These are phyloP conservation scores for Penicillium carneum DNA, from an alignment of 2,329 filamentous ascomycete genomes.

Conservation along the genomic window DNA sequence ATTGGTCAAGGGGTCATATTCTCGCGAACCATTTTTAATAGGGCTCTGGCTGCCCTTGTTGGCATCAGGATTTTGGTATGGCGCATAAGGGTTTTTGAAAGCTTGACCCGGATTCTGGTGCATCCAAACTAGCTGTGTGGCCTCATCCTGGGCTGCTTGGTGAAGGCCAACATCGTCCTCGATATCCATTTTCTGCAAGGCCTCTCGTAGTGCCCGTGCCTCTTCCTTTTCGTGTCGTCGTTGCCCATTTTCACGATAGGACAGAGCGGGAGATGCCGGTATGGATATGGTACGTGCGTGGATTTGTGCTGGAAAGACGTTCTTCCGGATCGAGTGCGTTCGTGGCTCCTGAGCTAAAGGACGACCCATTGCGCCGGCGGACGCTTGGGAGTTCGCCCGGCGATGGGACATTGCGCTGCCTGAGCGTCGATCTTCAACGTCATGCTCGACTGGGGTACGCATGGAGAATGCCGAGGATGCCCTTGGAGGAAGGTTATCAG, in stretches of 20 bases:
- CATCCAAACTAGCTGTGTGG: conserved; percentile 69
- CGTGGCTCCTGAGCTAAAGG: conserved; percentile 51
- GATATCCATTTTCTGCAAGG: conserved; percentile 66
- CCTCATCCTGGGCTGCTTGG: conserved; percentile 67
- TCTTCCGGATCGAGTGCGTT: conserved; percentile 43
- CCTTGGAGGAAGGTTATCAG: conserved; percentile 48
- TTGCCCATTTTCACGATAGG: conserved; percentile 63
- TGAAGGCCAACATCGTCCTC: conserved; percentile 63
- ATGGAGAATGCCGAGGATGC: conserved; percentile 55
- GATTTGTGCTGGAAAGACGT: conserved; percentile 48
- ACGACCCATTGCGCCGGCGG: conserved; percentile 44
- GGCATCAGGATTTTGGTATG: conserved; percentile 56
- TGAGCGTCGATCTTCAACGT: conserved; percentile 44
- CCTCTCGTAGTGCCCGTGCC: conserved; percentile 62
- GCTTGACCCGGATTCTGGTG: conserved; percentile 63
- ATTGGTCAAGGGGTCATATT: conserved; percentile 7
- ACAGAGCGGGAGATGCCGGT: conserved; percentile 47
- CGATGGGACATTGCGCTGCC: conserved; percentile 53
- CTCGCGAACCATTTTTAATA: conserved; percentile 21
- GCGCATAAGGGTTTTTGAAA: conserved; percentile 57
- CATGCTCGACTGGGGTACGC: conserved; percentile 35
- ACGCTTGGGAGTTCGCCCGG: conserved; percentile 42
- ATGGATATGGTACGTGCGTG: conserved; percentile 40
- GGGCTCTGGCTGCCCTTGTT: conserved; percentile 54
- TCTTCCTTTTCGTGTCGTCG: conserved; percentile 67